Conservation (phyloP, 2,329 filamentous ascomycete species). For the Fusarium tanahbumbuense region DNA sequence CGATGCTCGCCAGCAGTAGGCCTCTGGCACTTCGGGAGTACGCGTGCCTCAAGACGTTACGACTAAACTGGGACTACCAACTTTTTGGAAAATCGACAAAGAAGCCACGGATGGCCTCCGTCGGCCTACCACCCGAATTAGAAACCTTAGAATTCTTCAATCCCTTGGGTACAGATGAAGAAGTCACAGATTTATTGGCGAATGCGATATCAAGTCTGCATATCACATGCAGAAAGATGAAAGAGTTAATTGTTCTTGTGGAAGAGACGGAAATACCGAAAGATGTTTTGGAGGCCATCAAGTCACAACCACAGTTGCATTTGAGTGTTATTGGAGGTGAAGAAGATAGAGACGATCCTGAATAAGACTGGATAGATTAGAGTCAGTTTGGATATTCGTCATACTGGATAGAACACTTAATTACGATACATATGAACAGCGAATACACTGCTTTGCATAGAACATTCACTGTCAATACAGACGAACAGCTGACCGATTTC, state of each 20-base stretch:
- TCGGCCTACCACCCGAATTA: constrained; percentile 59
- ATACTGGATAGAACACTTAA: not conserved
- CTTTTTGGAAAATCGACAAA: constrained; percentile 59
- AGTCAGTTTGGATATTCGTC: not conserved
- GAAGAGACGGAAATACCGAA: constrained; percentile 51
- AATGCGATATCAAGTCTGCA: constrained; percentile 55
- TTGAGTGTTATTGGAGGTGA: constrained; percentile 50
- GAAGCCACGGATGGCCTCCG: constrained; percentile 59
- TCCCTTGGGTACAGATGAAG: constrained; percentile 59
- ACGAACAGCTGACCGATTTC: rapidly evolving
- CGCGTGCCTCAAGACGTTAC: constrained; percentile 53
- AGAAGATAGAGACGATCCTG: constrained; percentile 8
- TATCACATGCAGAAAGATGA: constrained; percentile 53
- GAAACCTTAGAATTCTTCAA: constrained; percentile 61
- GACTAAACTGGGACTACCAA: constrained; percentile 61
- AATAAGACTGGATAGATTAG: not conserved
- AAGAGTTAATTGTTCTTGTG: constrained; percentile 53
- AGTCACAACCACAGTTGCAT: constrained; percentile 46
- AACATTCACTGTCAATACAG: not conserved
- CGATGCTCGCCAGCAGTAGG: constrained; percentile 54
- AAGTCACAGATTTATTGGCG: constrained; percentile 59
- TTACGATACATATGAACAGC: not conserved
- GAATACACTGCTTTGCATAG: not conserved
- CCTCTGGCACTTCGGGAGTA: constrained; percentile 60
- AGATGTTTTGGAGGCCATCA: constrained; percentile 52